Conservation (phyloP, 192 early-diverging fungal species). For the Paraglomus brasilianum region DNA sequence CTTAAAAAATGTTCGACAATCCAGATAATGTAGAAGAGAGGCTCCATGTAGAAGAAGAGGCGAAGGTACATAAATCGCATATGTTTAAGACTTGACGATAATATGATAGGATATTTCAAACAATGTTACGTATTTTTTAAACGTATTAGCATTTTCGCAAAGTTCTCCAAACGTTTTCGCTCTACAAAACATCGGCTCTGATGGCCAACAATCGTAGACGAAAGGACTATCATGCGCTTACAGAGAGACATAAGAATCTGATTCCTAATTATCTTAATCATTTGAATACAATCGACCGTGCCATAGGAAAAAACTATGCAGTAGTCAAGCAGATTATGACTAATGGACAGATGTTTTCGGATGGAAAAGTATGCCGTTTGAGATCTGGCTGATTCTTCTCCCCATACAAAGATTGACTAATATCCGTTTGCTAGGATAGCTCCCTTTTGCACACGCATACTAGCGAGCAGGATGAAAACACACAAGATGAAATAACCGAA, state of each 20-base stretch:
- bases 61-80: too few relatives aligned
- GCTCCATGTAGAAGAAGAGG: too few relatives aligned
- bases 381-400: neutral
- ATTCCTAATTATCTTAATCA: slow-evolving; percentile 59
- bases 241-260: slow-evolving; percentile 62
- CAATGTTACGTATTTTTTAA: too few relatives aligned
- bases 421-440: neutral
- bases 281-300: slow-evolving; percentile 58
- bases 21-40: too few relatives aligned
- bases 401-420: neutral
- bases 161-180: slow-evolving; percentile 57
- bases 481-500: slow-evolving; percentile 44
- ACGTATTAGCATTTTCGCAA: slow-evolving; percentile 46
- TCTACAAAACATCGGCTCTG: slow-evolving; percentile 60
- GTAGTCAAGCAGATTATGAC: slow-evolving; percentile 56
- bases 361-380: slow-evolving; percentile 19
- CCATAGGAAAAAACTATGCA: slow-evolving; percentile 57
- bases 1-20: too few relatives aligned
- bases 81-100: too few relatives aligned
- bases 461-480: neutral
- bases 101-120: too few relatives aligned
- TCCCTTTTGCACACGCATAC: neutral
- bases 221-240: slow-evolving; percentile 56
- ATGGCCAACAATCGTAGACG: slow-evolving; percentile 63
- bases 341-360: slow-evolving; percentile 44